A percentile compares a stretch with the other conserved stretches of the same genome.
Conservation (phyloP, 75 land plant species). For the Cupressus sempervirens region DNA sequence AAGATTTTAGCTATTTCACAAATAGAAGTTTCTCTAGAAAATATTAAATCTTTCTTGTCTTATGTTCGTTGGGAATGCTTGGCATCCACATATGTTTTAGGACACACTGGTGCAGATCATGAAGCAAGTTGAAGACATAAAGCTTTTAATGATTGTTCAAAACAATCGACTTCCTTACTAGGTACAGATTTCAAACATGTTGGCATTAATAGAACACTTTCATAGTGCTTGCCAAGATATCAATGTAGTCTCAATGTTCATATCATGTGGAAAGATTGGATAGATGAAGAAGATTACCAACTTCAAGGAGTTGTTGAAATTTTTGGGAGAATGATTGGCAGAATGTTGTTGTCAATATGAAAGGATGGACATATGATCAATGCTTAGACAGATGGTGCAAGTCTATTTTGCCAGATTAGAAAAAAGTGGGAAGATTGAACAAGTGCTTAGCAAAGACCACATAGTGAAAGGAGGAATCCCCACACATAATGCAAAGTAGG, state of each 20-base stretch:
- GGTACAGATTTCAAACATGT: constrained; percentile 57
- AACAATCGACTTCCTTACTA: constrained; percentile 55
- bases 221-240: constrained; percentile 82
- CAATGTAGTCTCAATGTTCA: constrained; percentile 90
- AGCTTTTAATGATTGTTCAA: constrained; percentile 57
- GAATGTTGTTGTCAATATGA: constrained; percentile 62
- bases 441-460: too few relatives aligned
- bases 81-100: constrained; percentile 58
- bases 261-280: constrained; percentile 81
- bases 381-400: constrained; percentile 87
- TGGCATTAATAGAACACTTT: constrained; percentile 75
- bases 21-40: constrained; percentile 54
- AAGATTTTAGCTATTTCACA: too few relatives aligned
- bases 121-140: constrained; percentile 74
- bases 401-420: constrained; percentile 56
- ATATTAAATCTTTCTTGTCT: constrained; percentile 50
- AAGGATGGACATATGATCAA: constrained; percentile 77
- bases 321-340: constrained; percentile 87
- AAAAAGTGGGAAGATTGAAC: constrained; percentile 68
- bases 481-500: too few relatives aligned
- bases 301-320: constrained; percentile 64
- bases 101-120: constrained; percentile 76
- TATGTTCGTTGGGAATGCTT: constrained; percentile 70
- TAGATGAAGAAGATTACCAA: constrained; percentile 77
- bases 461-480: too few relatives aligned